Conservation (phyloP, 139 green algal species). For the Chlorella sp. region DNA sequence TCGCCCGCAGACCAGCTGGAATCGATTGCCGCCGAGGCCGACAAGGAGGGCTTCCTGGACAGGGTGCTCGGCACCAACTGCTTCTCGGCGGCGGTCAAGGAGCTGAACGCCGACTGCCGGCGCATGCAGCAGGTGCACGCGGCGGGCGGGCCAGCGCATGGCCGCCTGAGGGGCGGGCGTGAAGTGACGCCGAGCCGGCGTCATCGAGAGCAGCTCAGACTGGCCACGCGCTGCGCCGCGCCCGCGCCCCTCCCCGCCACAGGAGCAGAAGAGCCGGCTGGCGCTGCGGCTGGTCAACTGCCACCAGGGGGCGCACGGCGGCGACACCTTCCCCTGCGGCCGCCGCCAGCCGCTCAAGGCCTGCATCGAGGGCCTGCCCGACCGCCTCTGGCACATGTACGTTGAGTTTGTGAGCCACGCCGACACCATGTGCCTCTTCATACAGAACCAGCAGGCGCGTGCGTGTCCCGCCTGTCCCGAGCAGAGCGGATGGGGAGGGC, state of each 20-base stretch:
- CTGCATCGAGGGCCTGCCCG: conserved; percentile 28
- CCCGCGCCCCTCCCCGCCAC: no score
- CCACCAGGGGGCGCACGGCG: conserved; percentile 32
- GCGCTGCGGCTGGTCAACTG: conserved; percentile 35
- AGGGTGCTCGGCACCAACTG: conserved; percentile 44
- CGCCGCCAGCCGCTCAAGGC: conserved; percentile 15
- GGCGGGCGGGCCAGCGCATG: no score
- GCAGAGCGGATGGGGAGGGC: no score
- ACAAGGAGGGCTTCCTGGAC: conserved; percentile 30
- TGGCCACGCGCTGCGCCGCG: no score
- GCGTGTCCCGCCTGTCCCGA: no score
- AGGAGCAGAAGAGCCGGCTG: conserved; percentile 38
- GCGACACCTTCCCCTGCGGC: conserved; percentile 20
- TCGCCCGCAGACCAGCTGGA: conserved; percentile 9
- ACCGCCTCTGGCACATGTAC: conserved; percentile 28
- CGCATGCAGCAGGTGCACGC: conserved; percentile 45
- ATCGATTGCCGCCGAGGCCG: neutral
- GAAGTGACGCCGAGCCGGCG: no score
- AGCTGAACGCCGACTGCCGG: conserved; percentile 31
- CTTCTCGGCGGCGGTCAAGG: conserved; percentile 31
- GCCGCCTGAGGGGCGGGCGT: no score
- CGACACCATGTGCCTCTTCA: conserved; percentile 53
- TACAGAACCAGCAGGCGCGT: conserved; percentile 55
- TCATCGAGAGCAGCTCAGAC: no score
- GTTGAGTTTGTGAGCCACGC: conserved; percentile 45